phyloP scores from a whole-genome alignment of 2,329 filamentous ascomycete species.

The Tolypocladium sp. region DNA sequence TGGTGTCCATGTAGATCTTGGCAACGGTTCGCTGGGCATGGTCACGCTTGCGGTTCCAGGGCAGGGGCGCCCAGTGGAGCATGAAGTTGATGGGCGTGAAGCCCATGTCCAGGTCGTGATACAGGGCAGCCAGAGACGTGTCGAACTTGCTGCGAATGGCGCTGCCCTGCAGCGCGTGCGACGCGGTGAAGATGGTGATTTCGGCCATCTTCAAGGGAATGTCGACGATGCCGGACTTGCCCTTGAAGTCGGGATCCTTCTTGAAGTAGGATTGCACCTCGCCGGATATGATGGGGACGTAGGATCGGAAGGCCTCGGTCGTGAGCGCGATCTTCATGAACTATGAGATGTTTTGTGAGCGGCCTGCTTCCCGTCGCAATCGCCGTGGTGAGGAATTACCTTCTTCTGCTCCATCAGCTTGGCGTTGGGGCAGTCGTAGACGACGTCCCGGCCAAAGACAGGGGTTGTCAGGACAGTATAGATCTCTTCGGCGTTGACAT shows the following conservation, averaged over 20 bases:
- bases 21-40: slow-evolving; percentile 72
- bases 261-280: slow-evolving; percentile 70
- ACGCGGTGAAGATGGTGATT: slow-evolving; percentile 84
- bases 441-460: slow-evolving; percentile 75
- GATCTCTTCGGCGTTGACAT: slow-evolving; percentile 84
- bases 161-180: slow-evolving; percentile 74
- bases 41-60: slow-evolving; percentile 79
- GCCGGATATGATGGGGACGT: slow-evolving; percentile 68
- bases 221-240: slow-evolving; percentile 57
- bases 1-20: slow-evolving; percentile 74
- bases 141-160: slow-evolving; percentile 77
- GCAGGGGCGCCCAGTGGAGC: slow-evolving; percentile 78
- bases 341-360: slow-evolving; percentile 23
- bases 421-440: slow-evolving; percentile 83
- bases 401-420: slow-evolving; percentile 97
- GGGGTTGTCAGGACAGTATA: slow-evolving; percentile 68
- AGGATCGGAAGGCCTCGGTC: slow-evolving; percentile 61
- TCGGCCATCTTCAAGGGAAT: slow-evolving; percentile 71
- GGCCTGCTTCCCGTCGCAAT: neutral
- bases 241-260: slow-evolving; percentile 56
- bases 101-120: slow-evolving; percentile 84
- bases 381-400: slow-evolving; percentile 35
- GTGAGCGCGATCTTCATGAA: slow-evolving; percentile 79
- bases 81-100: slow-evolving; percentile 87
- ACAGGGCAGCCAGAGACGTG: slow-evolving; percentile 69